Base-by-base conservation (phyloP, 2,329 filamentous ascomycete genomes). In the Exophiala bonariae region DNA sequence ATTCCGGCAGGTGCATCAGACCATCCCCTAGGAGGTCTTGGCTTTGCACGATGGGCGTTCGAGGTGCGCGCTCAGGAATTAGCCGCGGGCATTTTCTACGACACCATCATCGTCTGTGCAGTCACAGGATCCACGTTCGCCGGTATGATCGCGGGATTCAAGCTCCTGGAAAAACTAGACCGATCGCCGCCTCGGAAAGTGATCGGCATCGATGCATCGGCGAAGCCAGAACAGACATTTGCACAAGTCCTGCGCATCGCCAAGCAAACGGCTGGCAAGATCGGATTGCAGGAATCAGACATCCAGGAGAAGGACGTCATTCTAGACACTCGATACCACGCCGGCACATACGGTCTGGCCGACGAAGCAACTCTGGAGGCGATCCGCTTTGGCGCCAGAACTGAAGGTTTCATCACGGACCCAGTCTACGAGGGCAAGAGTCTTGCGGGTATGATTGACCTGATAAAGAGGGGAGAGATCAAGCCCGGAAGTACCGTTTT, bases 381-480 rank as follows among this genome's bases (percentile, higher is more conserved):
- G 0, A 88, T 89, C 62, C 78, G 77, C 63, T 82, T 86, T 60
- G 82, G 81, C 4, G 85, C 85, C 0, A 65, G 71, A 49, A 86
- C 80, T 1, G 86, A 89, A 69, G 85, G 79, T 0, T 83, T 89
- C 58, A 85, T 89, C 53, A 88, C 84, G 0, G 85, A 89, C 61
- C 85, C 85, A 0, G 85, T 89, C 1, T 89, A 89, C 59, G 85
- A 87, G 67, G 86, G 86, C 1, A 89, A 89, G 77, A 86, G 81
- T 57, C 68, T 89, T 63, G 83, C 83, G 3, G 85, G 85, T 0
- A 77, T 88, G 82, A 79, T 87, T 56, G 82, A 83, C 61, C 68
- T 87, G 70, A 79, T 87, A 14, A 76, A 70, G 54, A 79, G 76
- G 41, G 83, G 78, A 0, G 79, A 83, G 63, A 81, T 88, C 48